A percentile compares a stretch with the other conserved stretches of the same genome.
phyloP scores from a whole-genome alignment of 345 rosid species.

The Gossypium turneri region DNA sequence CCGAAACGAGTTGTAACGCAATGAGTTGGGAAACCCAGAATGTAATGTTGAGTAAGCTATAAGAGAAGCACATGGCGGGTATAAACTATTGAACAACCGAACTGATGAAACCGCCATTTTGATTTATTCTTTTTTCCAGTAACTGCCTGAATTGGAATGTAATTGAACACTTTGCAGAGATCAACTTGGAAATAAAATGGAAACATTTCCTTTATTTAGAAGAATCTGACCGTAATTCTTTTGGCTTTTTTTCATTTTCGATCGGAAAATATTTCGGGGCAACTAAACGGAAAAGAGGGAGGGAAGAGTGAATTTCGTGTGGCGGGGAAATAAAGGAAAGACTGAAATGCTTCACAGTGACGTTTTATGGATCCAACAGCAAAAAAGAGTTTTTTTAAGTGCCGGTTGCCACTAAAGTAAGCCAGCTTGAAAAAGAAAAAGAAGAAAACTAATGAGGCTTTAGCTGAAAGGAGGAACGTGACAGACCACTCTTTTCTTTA shows the following conservation, averaged over 20 bases:
- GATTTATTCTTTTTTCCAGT: background rate
- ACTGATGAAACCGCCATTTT: conserved; percentile 33
- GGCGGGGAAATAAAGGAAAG: conserved; percentile 11
- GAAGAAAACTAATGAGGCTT: too few relatives aligned
- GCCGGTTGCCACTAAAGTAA: too few relatives aligned
- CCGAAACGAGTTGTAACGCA: conserved; percentile 16
- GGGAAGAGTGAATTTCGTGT: background rate
- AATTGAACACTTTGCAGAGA: background rate
- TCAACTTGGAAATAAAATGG: background rate
- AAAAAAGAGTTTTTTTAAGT: background rate
- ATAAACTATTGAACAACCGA: conserved; percentile 17
- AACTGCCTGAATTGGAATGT: background rate
- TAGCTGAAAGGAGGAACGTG: background rate
- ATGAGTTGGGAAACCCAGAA: conserved; percentile 16
- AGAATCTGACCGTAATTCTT: background rate
- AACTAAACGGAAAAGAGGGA: conserved; percentile 3
- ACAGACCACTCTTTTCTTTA: conserved; percentile 1
- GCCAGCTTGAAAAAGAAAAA: too few relatives aligned
- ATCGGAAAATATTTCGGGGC: background rate
- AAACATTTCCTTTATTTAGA: background rate
- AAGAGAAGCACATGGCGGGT: conserved; percentile 20
- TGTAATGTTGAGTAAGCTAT: conserved; percentile 18
- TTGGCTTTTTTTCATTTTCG: background rate
- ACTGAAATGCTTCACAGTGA: background rate
- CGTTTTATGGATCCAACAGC: conserved; percentile 12